Base-by-base conservation (phyloP, 331 rosid species). In the Prunus yedoensis region DNA sequence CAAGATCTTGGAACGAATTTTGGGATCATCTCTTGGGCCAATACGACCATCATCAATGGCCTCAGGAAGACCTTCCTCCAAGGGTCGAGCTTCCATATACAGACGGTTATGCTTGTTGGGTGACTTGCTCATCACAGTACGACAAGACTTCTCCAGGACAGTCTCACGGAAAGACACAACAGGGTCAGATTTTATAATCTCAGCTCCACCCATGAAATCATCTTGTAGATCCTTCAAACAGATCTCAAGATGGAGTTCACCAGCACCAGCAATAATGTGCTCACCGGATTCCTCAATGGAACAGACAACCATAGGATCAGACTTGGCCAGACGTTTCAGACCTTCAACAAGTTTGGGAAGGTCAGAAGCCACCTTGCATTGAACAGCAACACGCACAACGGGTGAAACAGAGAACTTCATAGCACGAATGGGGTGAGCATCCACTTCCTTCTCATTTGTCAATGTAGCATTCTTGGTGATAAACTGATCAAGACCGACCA, bases 321-420 rank as follows among this genome's bases (percentile, higher is more conserved):
- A 89, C 78, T 91, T 93, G 1, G 92, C 91, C 81, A 93, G 57
- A 30, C 97, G 86, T 20, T 91, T 91, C 10, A 93, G 90, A 27
- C 98, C 97, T 85, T 93, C 94, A 52, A 93, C 98, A 50, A 93
- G 97, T 81, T 93, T 91, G 47, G 97, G 98, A 77, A 93, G 96
- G 73, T 93, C 97, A 23, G 98, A 91, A 0, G 98, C 96, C 46
- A 89, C 92, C 94, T 93, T 93, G 60, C 97, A 91, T 87, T 88
- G 94, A 30, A 93, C 96, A 10, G 98, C 97, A 66, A 93, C 98
- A 77, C 97, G 94, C 4, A 91, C 97, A 1, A 93, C 96, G 30
- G 98, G 98, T 0, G 97, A 93, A 15, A 91, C 97, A 20, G 98
- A 91, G 73, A 91, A 94, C 79, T 93, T 93, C 97, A 93, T 93